Base-by-base conservation (phyloP, 441 rosid species). In the Erodium chrysanthum region DNA sequence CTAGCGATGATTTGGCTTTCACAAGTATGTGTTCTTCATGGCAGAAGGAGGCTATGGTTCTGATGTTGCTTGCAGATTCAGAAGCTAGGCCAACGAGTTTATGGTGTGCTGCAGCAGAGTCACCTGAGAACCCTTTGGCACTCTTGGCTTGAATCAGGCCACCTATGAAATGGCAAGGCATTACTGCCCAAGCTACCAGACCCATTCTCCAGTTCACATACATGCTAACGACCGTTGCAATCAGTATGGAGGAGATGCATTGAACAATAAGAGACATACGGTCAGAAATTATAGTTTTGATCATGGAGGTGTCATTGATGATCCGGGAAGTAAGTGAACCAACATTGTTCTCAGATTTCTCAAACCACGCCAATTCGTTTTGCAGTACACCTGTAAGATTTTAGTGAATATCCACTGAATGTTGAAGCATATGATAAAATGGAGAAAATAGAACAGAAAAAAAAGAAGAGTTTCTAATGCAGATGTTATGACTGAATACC, bases 161-260 rank as follows among this genome's bases (percentile, higher is more conserved):
- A 7, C 94, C 89, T 20, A 88, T 83, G 83, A 88, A 88, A 78
- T 88, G 91, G 79, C 89, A 84, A 40, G 94, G 94, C 94, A 88
- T 88, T 73, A 88, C 91, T n/a, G 94, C 94, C 94, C 89, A 86
- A 62, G 90, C 84, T 60, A 86, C 91, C 33, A 86, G 82, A 18
- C 68, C 84, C 94, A 88, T 88, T 70, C 85, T 83, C 89, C 90
- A 86, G 71, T 80, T 46, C 15, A 75, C 89, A 21, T 46, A 2
- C 76, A 83, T 64, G 80, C 90, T 88, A 62, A 85, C 90, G 6
- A 77, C 42, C 3, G 89, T 88, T 31, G 90, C 90, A 7, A 86
- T 88, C 67, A 84, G 67, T 70, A 86, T 86, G 67, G 94, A 88
- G 68, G 88, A 78, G 69, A 88, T 66, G 66, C 91, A 86, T 69